Conservation (phyloP, 2,329 filamentous ascomycete species). For the Penicillium janthinellum region DNA sequence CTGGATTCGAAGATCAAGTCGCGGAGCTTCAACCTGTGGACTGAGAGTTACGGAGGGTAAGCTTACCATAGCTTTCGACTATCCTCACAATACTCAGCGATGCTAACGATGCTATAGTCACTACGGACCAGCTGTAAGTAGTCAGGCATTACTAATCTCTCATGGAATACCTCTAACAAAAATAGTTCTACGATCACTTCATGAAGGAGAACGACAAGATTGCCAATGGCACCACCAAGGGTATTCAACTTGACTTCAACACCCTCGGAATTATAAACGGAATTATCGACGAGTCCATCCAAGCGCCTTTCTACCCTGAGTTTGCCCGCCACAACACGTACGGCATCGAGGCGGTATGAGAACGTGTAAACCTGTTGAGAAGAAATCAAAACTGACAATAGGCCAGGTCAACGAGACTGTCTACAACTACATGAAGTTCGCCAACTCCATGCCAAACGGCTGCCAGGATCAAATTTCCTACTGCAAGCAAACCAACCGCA, state of each 20-base stretch:
- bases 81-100: not conserved
- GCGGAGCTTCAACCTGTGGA: conserved; percentile 61
- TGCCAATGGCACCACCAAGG: conserved; percentile 50
- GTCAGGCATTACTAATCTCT: not conserved
- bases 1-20: conserved; percentile 53
- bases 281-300: conserved; percentile 57
- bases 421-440: conserved; percentile 61
- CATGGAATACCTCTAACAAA: conserved; percentile 13
- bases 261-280: conserved; percentile 59
- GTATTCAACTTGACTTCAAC: conserved; percentile 56
- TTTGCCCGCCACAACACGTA: conserved; percentile 60
- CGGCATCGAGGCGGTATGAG: conserved; percentile 48
- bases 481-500: conserved; percentile 63
- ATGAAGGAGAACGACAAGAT: conserved; percentile 60
- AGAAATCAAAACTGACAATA: not conserved
- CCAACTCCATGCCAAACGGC: conserved; percentile 62
- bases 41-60: conserved; percentile 56
- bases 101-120: conserved; percentile 41
- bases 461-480: conserved; percentile 66
- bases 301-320: conserved; percentile 53
- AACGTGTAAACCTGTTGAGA: not conserved
- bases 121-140: conserved; percentile 50
- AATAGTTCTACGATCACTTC: conserved; percentile 59
- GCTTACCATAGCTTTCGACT: conserved; percentile 13
- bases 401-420: conserved; percentile 57